Evolutionary conservation across 2,329 filamentous ascomycete genomes (phyloP).

Genomic region (Epichloe sylvatica): DNA sequence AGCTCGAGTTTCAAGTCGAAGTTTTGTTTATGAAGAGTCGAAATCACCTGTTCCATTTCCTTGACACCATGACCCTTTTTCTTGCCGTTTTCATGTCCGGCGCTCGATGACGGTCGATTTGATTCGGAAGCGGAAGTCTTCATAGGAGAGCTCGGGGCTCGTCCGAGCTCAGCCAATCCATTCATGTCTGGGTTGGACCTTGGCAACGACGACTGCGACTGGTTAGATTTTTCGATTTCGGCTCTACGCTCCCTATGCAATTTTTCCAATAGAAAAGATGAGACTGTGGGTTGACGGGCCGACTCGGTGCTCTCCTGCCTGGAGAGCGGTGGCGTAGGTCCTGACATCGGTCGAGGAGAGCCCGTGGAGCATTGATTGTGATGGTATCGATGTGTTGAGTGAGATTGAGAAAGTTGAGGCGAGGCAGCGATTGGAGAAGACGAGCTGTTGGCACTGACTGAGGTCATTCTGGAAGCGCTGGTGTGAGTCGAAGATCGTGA

Average conservation of each 20-base stretch:
- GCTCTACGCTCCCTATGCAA: constrained; percentile 36
- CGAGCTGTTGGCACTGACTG: constrained; percentile 29
- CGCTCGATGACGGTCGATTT: constrained; percentile 30
- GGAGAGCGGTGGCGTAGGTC: constrained; percentile 28
- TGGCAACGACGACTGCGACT: constrained; percentile 18
- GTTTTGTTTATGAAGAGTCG: constrained; percentile 59
- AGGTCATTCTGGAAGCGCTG: constrained; percentile 25
- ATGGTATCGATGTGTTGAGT: constrained; percentile 26
- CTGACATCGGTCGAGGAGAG: constrained; percentile 24
- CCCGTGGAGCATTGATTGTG: constrained; percentile 22
- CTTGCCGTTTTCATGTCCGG: constrained; percentile 24
- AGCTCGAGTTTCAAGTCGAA: constrained; percentile 64
- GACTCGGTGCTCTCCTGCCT: constrained; percentile 29
- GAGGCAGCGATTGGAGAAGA: constrained; percentile 25
- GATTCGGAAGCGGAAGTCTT: constrained; percentile 21
- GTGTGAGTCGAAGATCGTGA: constrained; percentile 34
- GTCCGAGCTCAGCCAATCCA: constrained; percentile 24
- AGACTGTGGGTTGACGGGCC: constrained; percentile 27
- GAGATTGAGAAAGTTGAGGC: constrained; percentile 21
- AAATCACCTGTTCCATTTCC: constrained; percentile 56
- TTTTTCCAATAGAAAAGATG: constrained; percentile 40
- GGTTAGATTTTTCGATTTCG: constrained; percentile 30
- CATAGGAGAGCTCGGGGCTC: constrained; percentile 26
- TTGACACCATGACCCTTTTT: constrained; percentile 47
- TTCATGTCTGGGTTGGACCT: constrained; percentile 24